Base-by-base conservation (phyloP, 1,139 yeast genomes). In the Nakaseomyces kungkrabaensis region DNA sequence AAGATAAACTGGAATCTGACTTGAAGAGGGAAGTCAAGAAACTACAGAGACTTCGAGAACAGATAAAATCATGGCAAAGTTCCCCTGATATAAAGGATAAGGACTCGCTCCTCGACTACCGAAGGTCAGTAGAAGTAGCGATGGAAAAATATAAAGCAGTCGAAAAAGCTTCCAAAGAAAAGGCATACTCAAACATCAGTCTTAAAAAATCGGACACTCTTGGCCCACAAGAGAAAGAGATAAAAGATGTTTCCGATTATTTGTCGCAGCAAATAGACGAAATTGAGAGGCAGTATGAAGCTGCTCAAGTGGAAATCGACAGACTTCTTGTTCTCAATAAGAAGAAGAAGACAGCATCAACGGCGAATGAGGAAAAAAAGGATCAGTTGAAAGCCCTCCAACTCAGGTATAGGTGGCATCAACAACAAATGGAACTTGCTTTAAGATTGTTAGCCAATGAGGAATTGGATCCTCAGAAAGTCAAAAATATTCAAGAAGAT, bases 81-180 rank as follows among this genome's bases (percentile, higher is more conserved):
- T 82, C 82, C 50, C 77, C 77, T 52, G 83, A 84, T 51, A 81
- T 83, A 54, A 84, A 84, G 61, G 90, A 84, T 61, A 82, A 83
- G 66, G 79, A 75, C 50, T 65, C 75, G 48, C 70, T 84, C 46
- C 75, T 78, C 59, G 84, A 80, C 48, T 77, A 80, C 59, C 72
- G 90, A 54, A 72, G 81, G 56, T 72, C 76, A 48, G 87, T 85
- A 45, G 88, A 85, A 59, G 79, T 78, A 56, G 90, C 90, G 31
- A 85, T 85, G 94, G 94, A 85, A 66, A 79, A 81, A 65, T 85
- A 84, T 65, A 85, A 85, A 62, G 84, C 81, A 49, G 82, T 84
- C 52, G 94, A 85, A 60, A 83, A 82, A 60, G 80, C 82, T 17
- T 78, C 84, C 27, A 84, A 84, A 64, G 81, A 83, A 53, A 84